These are phyloP conservation scores for Fusarium humuli DNA, from an alignment of 2,329 filamentous ascomycete genomes.

Conservation along the genomic window DNA sequence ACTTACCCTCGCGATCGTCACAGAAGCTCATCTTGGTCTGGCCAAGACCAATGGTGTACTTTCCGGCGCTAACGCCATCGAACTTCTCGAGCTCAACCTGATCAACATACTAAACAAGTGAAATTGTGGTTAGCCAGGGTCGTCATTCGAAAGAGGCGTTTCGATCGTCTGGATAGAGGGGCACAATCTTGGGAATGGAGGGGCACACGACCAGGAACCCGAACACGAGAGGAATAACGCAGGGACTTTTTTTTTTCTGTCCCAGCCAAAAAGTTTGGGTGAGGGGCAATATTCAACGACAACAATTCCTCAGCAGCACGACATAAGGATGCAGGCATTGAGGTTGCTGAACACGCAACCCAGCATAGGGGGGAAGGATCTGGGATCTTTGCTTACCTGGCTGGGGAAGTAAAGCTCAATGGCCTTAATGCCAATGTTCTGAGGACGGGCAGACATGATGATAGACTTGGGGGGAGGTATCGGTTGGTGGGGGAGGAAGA, in stretches of 20 bases:
- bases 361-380: conserved; percentile 4
- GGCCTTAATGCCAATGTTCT: conserved; percentile 94
- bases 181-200: conserved; percentile 38
- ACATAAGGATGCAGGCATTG: conserved; percentile 15
- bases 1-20: conserved; percentile 83
- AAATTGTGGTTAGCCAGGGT: conserved; percentile 46
- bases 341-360: conserved; percentile 18
- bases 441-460: conserved; percentile 78
- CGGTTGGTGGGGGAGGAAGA: conserved; percentile 25
- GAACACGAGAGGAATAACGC: conserved; percentile 33
- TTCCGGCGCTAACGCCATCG: conserved; percentile 83
- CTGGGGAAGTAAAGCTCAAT: conserved; percentile 90
- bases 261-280: conserved; percentile 32
- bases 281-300: conserved; percentile 39
- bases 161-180: conserved; percentile 40
- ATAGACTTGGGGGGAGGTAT: conserved; percentile 26
- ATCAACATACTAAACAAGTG: conserved; percentile 76
- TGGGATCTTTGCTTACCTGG: conserved; percentile 70
- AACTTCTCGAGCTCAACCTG: conserved; percentile 86
- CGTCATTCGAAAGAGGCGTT: conserved; percentile 27
- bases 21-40: conserved; percentile 95
- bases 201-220: conserved; percentile 44
- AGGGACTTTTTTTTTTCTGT: conserved; percentile 38
- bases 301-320: conserved; percentile 21
- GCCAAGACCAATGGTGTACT: conserved; percentile 91